Percentiles rank a stretch among this genome's conserved stretches.
Evolutionary conservation across 1,284 basidiomycete species (phyloP).

Genomic region (Leucoagaricus sp.): DNA sequence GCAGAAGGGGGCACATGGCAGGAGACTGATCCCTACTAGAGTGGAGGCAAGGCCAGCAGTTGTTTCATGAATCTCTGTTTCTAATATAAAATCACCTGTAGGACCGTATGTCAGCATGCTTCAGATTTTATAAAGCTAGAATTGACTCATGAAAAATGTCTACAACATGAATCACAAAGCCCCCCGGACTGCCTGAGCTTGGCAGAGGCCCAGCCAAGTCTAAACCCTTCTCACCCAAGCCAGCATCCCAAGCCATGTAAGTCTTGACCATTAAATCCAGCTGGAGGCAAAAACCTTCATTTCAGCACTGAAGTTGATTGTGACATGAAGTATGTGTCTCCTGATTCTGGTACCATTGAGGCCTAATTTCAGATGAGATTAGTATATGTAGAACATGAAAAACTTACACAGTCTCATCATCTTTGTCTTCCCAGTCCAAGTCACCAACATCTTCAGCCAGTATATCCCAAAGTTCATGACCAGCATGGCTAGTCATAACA

Average conservation of each 20-base stretch:
- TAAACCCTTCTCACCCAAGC: neutral
- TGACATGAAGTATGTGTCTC: neutral
- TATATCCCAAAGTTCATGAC: neutral
- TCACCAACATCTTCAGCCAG: neutral
- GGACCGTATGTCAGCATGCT: no score
- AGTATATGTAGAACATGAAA: no score
- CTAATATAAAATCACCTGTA: neutral
- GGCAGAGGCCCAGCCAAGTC: neutral
- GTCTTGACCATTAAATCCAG: neutral
- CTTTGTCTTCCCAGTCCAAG: neutral
- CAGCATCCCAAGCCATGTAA: neutral
- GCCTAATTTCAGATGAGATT: neutral
- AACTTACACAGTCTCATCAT: no score
- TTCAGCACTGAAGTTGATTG: neutral
- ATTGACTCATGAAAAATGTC: neutral
- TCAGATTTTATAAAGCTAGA: no score
- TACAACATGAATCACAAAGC: neutral
- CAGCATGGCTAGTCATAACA: neutral
- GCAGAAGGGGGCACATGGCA: neutral
- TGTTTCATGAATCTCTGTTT: neutral
- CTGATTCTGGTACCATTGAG: neutral
- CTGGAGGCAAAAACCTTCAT: neutral
- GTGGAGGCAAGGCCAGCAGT: neutral
- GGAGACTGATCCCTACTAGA: neutral
- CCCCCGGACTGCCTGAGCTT: neutral